These are phyloP conservation scores for Adansonia grandidieri DNA, from an alignment of 441 rosid species.

Conservation along the genomic window DNA sequence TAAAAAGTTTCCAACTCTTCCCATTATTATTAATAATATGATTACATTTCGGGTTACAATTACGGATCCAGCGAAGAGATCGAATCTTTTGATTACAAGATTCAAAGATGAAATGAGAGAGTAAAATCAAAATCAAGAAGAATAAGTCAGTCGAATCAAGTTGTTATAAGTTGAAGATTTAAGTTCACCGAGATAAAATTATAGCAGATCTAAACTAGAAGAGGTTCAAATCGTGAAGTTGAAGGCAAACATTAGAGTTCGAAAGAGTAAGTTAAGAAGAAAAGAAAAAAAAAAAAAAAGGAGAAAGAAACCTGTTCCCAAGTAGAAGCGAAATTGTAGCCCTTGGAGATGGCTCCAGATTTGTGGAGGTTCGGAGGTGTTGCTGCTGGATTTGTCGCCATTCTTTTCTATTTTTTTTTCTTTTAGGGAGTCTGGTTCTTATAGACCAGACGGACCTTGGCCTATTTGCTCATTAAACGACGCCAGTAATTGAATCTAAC, in stretches of 20 bases:
- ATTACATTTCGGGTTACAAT: slow-evolving; percentile 11
- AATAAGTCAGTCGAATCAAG: not conserved
- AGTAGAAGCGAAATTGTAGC: slow-evolving; percentile 93
- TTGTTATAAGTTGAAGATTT: not conserved
- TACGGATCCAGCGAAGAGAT: slow-evolving; percentile 9
- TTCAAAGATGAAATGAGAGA: not conserved
- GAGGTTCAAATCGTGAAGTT: not conserved
- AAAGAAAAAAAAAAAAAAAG: not conserved
- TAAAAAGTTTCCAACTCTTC: not conserved
- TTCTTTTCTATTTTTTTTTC: slow-evolving; percentile 9
- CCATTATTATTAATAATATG: not conserved
- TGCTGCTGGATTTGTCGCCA: slow-evolving; percentile 58
- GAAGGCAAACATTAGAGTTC: slow-evolving; percentile 8
- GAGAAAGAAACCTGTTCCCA: slow-evolving; percentile 81
- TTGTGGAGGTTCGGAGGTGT: slow-evolving; percentile 60
- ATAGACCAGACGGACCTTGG: slow-evolving; percentile 18
- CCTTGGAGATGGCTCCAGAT: slow-evolving; percentile 84
- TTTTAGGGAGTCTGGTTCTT: slow-evolving; percentile 15
- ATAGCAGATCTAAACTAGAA: slow-evolving; percentile 27
- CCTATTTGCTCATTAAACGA: slow-evolving; percentile 20
- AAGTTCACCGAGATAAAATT: not conserved
- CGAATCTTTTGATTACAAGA: slow-evolving; percentile 9
- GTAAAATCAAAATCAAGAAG: not conserved
- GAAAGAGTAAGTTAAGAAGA: not conserved
- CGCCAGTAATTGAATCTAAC: slow-evolving; percentile 9